Evolutionary conservation across 2,329 filamentous ascomycete species (phyloP).

Genomic region (Chalara sp.): DNA sequence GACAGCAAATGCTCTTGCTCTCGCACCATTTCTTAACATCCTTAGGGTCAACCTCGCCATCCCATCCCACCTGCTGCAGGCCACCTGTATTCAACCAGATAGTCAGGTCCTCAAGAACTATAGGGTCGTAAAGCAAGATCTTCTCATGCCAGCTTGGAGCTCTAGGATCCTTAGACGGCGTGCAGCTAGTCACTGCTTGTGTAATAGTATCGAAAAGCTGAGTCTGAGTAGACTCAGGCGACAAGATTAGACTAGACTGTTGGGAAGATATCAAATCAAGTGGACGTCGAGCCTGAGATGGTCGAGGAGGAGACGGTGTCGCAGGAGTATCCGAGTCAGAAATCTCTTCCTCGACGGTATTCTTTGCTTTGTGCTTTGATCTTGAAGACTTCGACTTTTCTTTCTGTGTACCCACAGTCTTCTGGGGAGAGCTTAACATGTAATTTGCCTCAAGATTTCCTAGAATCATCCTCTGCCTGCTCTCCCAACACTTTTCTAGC

Average conservation of each 20-base stretch:
- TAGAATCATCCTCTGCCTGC: conserved; percentile 36
- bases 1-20: conserved; percentile 75
- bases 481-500: conserved; percentile 65
- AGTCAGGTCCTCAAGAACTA: conserved; percentile 80
- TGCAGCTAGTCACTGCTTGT: conserved; percentile 43
- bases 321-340: conserved; percentile 38
- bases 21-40: conserved; percentile 90
- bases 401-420: neutral
- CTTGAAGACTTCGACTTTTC: conserved; percentile 2
- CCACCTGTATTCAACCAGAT: conserved; percentile 73
- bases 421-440: conserved; percentile 1
- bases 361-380: conserved; percentile 10
- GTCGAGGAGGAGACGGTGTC: conserved; percentile 21
- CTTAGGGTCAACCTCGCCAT: conserved; percentile 53
- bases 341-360: conserved; percentile 38
- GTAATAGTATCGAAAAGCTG: conserved; percentile 47
- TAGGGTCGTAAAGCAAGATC: conserved; percentile 88
- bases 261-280: conserved; percentile 12
- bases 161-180: conserved; percentile 40
- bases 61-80: conserved; percentile 54
- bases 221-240: conserved; percentile 34
- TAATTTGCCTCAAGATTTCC: conserved; percentile 19
- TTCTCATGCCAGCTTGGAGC: conserved; percentile 79
- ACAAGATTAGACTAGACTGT: conserved; percentile 6
- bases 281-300: conserved; percentile 12